Evolutionary conservation across 139 green algal genomes (phyloP), one percentile per base, ranked within the genome.

Genomic region (Chlamydomonas applanata): DNA sequence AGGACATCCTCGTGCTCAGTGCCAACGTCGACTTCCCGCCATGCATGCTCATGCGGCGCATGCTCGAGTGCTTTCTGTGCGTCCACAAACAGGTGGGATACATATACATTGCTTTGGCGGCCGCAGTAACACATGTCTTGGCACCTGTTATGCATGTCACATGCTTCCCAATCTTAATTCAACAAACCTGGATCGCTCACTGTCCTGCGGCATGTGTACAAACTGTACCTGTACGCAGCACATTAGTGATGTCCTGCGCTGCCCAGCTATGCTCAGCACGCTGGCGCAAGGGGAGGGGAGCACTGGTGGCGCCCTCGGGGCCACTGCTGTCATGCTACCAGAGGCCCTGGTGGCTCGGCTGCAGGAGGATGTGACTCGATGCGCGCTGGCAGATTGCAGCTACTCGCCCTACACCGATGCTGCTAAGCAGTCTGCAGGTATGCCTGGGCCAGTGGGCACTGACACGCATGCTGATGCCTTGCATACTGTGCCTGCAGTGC

Each of bases 31-130:
- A 95, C 79, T 89, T 94, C 49, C 85, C 89, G 11, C 89, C 90
- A 11, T 95, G 89, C 82, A 85, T 92, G 36, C 73, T 96, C 22
- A 46, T 92, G 66, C 74, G 91, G 1, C 83, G 83, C 13, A 73
- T 95, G 77, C 76, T 89, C 46, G 81, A 85, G 49, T 44, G 49
- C 11, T 44, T 80, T 1, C 53, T 84, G 24, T 30, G 36, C 20
- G 72, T 46, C 0, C 72, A 44, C 44, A 72, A 76, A 46, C 74
- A 82, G 74, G 73, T 63, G 61, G 19, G 27, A 22, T n/a, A n/a
- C n/a, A n/a, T n/a, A n/a, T n/a, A n/a, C n/a, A n/a, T n/a, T n/a
- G n/a, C n/a, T n/a, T n/a, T n/a, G n/a, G n/a, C n/a, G n/a, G n/a
- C n/a, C n/a, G n/a, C n/a, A n/a, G n/a, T n/a, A n/a, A n/a, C n/a